Evolutionary conservation across 2,329 filamentous ascomycete genomes (phyloP), one percentile per base, ranked within the genome.

Genomic region (Gyromitra esculenta): DNA sequence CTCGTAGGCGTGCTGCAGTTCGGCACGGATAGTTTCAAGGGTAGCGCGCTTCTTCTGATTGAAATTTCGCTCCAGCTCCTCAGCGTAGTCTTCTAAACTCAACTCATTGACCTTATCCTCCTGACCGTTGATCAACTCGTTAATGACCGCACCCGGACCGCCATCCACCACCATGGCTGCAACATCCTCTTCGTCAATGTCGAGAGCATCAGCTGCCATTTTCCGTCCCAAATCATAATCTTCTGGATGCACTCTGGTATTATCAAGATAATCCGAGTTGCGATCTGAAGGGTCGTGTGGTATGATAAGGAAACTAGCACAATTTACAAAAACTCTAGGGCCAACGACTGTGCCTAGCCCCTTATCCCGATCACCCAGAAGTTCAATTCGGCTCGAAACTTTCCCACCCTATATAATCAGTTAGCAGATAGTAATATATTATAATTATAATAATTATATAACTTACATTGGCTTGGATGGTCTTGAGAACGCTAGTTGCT

Each of bases 201-300:
- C 95, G 62, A 99, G 87, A 15, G 96, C 96, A 86, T 99, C 96
- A 2, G 96, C 96, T 21, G 96, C 96, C 91, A 99, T 98, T 85
- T 99, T 99, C 80, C 95, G 92, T 63, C 94, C 96, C 77, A 99
- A 91, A 80, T 99, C 96, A 84, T 99, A 99, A 83, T 99, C 96
- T 85, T 99, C 96, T 0, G 96, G 96, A 82, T 99, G 96, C 18
- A 99, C 94, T 85, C 96, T 92, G 60, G 96, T 99, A 82, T 96
- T 97, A 84, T 99, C 96, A 35, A 99, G 87, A 75, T 96, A 97
- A 82, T 99, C 96, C 0, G 94, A 93, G 13, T 92, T 88, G 1
- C 91, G 88, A 80, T 93, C 93, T 13, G 91, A 90, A n/a, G 89
- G 87, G 79, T 97, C 94, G 82, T 93, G 97, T 69, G 92, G 90